These are phyloP conservation scores for Agaricales sp. DNA, from an alignment of 1,284 basidiomycete genomes.

Conservation along the genomic window DNA sequence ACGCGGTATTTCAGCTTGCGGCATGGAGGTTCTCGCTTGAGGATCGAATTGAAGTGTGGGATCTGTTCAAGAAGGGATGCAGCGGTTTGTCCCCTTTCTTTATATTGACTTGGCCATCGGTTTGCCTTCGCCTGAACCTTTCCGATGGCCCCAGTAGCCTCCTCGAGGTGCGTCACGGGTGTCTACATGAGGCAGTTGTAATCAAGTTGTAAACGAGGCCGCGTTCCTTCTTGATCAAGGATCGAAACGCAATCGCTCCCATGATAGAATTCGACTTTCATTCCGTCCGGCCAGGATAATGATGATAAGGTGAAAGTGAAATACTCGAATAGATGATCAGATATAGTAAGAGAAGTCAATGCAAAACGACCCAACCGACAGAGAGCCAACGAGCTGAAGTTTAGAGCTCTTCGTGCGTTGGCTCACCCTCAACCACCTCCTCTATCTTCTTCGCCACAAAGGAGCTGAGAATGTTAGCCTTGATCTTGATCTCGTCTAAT, in stretches of 20 bases:
- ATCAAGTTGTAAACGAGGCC: too few species aligned
- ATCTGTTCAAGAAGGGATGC: not conserved
- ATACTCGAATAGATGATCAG: not conserved
- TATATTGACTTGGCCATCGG: not conserved
- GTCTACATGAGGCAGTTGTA: not conserved
- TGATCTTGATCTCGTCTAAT: constrained; percentile 90
- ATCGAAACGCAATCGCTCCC: not conserved
- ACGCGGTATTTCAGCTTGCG: not conserved
- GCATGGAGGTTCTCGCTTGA: not conserved
- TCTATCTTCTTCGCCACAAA: constrained; percentile 48
- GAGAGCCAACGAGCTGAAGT: not conserved
- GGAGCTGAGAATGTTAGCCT: constrained; percentile 77
- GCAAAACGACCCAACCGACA: not conserved
- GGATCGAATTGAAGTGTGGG: not conserved
- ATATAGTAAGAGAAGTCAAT: not conserved
- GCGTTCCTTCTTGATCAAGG: too few species aligned
- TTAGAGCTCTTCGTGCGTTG: constrained; percentile 27
- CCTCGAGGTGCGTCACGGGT: not conserved
- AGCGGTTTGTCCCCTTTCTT: not conserved
- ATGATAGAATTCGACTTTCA: not conserved
- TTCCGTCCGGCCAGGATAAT: not conserved
- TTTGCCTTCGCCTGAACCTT: not conserved
- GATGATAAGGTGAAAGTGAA: not conserved
- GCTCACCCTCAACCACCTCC: constrained; percentile 28
- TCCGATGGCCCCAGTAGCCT: not conserved